These are phyloP conservation scores for Lipomyces anomalus DNA, from an alignment of 805 yeast species.

Conservation along the genomic window DNA sequence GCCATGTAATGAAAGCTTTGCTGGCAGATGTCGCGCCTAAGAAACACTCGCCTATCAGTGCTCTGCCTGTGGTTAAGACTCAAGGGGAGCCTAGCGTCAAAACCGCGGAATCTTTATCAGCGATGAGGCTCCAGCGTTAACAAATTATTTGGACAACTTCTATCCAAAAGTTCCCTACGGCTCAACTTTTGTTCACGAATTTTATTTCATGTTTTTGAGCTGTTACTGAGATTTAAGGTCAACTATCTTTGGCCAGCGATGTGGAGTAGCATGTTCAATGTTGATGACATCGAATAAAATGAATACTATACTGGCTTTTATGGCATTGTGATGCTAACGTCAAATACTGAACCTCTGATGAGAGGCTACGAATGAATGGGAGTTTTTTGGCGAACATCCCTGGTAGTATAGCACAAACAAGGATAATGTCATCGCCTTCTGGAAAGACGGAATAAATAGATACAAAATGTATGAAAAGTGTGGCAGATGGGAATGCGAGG, in stretches of 20 bases:
- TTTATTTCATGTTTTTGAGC: slow-evolving; percentile 17
- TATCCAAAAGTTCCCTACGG: slow-evolving; percentile 9
- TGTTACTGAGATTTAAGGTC: slow-evolving; percentile 12
- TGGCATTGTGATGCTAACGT: slow-evolving; percentile 21
- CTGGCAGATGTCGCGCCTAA: slow-evolving; percentile 16
- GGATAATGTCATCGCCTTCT: slow-evolving; percentile 9
- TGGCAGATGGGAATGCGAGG: neutral
- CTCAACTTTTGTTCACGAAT: slow-evolving; percentile 8
- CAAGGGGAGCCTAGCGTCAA: slow-evolving; percentile 16
- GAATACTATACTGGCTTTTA: slow-evolving; percentile 19
- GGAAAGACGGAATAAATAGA: slow-evolving; percentile 14
- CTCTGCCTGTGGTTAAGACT: neutral
- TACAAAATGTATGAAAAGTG: slow-evolving; percentile 17
- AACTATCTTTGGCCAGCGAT: slow-evolving; percentile 22
- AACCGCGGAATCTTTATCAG: slow-evolving; percentile 20
- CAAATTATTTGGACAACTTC: slow-evolving; percentile 17
- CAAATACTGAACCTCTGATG: slow-evolving; percentile 22
- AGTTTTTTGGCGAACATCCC: slow-evolving; percentile 14
- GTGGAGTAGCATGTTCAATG: slow-evolving; percentile 20
- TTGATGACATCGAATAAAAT: slow-evolving; percentile 10
- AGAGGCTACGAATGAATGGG: slow-evolving; percentile 22
- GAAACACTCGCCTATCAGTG: slow-evolving; percentile 7
- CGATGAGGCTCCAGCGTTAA: slow-evolving; percentile 17
- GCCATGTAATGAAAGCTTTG: no score
- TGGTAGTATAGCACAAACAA: slow-evolving; percentile 19